A percentile compares a stretch with the other conserved stretches of the same genome.
These are phyloP conservation scores for Pyrenophora graminea DNA, from an alignment of 2,329 filamentous ascomycete species.

Conservation along the genomic window DNA sequence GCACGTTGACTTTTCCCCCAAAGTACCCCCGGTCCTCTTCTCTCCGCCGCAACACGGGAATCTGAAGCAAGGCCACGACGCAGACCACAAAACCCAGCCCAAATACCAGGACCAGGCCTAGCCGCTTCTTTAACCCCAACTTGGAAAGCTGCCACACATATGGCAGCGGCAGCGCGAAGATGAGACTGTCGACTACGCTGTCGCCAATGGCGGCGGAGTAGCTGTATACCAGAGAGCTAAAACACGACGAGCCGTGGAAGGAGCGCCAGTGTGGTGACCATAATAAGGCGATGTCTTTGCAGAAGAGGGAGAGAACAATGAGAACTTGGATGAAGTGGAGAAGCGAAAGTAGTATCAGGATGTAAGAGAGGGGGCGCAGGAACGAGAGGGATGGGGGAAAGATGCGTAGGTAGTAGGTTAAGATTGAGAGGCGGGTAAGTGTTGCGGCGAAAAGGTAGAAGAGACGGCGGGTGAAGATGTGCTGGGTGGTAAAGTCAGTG, in stretches of 20 bases:
- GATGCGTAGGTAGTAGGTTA: constrained; percentile 45
- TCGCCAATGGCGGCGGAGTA: constrained; percentile 37
- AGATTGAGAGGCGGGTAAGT: constrained; percentile 41
- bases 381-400: constrained; percentile 31
- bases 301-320: constrained; percentile 28
- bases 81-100: constrained; percentile 34
- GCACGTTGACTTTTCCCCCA: constrained; percentile 32
- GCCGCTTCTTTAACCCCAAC: constrained; percentile 23
- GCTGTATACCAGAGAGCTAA: constrained; percentile 31
- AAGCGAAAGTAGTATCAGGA: constrained; percentile 24
- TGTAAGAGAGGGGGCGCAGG: constrained; percentile 23
- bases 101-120: constrained; percentile 30
- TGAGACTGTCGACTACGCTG: constrained; percentile 30
- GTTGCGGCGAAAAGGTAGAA: constrained; percentile 43
- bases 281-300: constrained; percentile 29
- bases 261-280: constrained; percentile 27
- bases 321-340: constrained; percentile 28
- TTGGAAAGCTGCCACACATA: constrained; percentile 34
- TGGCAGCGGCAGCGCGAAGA: constrained; percentile 32
- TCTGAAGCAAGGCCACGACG: constrained; percentile 32
- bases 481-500: constrained; percentile 9
- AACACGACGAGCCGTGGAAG: constrained; percentile 31
- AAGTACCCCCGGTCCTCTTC: constrained; percentile 28
- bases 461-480: constrained; percentile 39
- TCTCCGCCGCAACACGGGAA: constrained; percentile 33